Evolutionary conservation across 2,329 filamentous ascomycete genomes (phyloP).

Genomic region (Hypoxylon sp.): DNA sequence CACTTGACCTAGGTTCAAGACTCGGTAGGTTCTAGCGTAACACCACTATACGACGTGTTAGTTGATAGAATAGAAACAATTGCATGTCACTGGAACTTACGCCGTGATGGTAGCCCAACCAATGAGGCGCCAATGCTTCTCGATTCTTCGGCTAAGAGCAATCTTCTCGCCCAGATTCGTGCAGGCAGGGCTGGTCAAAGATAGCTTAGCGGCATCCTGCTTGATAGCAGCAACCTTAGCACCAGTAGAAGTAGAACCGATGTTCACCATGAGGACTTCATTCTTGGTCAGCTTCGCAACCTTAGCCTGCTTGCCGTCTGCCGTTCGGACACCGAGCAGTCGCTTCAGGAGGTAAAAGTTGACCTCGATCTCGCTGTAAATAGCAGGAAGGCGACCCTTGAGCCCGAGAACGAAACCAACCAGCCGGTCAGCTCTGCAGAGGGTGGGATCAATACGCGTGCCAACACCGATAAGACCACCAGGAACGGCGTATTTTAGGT

Average conservation of each 20-base stretch:
- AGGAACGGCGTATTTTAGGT: conserved; percentile 97
- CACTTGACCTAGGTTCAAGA: conserved; percentile 30
- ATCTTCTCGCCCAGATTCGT: conserved; percentile 80
- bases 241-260: conserved; percentile 95
- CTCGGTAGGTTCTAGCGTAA: conserved; percentile 65
- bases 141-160: conserved; percentile 41
- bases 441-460: conserved; percentile 95
- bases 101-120: conserved; percentile 50
- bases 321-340: conserved; percentile 95
- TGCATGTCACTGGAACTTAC: conserved; percentile 31
- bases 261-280: conserved; percentile 99
- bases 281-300: conserved; percentile 98
- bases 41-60: conserved; percentile 59
- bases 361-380: conserved; percentile 98
- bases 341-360: conserved; percentile 98
- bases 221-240: conserved; percentile 98
- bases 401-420: conserved; percentile 98
- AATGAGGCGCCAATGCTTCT: conserved; percentile 51
- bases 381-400: conserved; percentile 91
- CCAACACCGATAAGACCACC: conserved; percentile 98
- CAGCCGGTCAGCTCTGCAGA: conserved; percentile 98
- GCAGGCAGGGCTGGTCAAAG: conserved; percentile 92
- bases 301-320: conserved; percentile 99
- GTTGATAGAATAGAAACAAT: conserved; percentile 31
- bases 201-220: conserved; percentile 96